Evolutionary conservation across 306 rosid species (phyloP).

Genomic region (Pterocarpus macrocarpus): DNA sequence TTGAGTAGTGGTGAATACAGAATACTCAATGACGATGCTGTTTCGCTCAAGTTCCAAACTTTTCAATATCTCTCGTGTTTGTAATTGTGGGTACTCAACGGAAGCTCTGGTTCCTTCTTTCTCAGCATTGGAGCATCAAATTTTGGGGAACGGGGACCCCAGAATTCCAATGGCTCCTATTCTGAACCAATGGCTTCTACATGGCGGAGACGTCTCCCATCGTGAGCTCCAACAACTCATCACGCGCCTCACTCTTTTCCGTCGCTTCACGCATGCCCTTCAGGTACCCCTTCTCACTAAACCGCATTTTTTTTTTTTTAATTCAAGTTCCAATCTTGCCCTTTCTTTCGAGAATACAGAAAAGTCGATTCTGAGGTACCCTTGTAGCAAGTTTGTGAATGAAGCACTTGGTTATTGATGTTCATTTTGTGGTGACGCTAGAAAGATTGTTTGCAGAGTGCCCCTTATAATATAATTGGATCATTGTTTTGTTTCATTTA

Average conservation of each 20-base stretch:
- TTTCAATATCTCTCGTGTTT: slow-evolving; percentile 27
- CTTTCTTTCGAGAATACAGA: neutral
- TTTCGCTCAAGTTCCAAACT: slow-evolving; percentile 49
- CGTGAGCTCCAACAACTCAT: slow-evolving; percentile 48
- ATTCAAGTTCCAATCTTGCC: slow-evolving; percentile 2
- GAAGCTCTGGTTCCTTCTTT: slow-evolving; percentile 31
- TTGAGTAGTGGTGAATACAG: neutral
- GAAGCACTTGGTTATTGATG: neutral
- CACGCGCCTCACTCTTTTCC: slow-evolving; percentile 53
- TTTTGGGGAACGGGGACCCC: slow-evolving; percentile 55
- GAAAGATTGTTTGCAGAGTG: neutral
- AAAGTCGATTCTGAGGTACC: neutral
- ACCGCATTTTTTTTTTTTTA: neutral
- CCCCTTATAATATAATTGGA: neutral
- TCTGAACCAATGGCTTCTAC: slow-evolving; percentile 68
- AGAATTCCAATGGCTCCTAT: slow-evolving; percentile 51
- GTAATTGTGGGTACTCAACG: slow-evolving; percentile 23
- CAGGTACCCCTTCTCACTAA: slow-evolving; percentile 51
- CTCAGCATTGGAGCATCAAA: slow-evolving; percentile 42
- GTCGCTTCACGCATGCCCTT: slow-evolving; percentile 76
- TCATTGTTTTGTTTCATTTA: slow-evolving; percentile 4
- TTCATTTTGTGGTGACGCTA: neutral
- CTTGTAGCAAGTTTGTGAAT: neutral
- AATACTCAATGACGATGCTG: slow-evolving; percentile 42
- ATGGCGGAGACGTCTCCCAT: slow-evolving; percentile 53